Percentiles rank a stretch among this genome's conserved stretches.
Evolutionary conservation across 805 yeast species (phyloP).

Genomic region (Yamadazyma sp.): DNA sequence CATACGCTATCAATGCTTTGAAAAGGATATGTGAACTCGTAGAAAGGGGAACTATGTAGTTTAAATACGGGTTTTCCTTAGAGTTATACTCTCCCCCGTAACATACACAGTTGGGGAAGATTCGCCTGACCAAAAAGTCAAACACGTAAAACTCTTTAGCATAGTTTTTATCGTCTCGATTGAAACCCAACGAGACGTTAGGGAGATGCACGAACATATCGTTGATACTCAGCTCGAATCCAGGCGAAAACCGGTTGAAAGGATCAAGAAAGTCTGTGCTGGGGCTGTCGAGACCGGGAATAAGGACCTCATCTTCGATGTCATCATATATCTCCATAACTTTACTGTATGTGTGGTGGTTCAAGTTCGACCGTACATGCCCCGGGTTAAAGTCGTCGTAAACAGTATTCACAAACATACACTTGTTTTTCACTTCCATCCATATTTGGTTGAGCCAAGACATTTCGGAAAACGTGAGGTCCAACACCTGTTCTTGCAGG

Average conservation of each 20-base stretch:
- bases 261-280: too few species aligned
- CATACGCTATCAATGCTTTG: constrained; percentile 35
- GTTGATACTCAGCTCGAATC: too few species aligned
- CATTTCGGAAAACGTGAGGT: constrained; percentile 14
- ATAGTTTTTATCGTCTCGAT: constrained; percentile 2
- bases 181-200: constrained; percentile 3
- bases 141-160: constrained; percentile 22
- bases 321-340: constrained; percentile 5
- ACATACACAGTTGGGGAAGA: constrained; percentile 42
- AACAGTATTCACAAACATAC: constrained; percentile 20
- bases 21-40: constrained; percentile 29
- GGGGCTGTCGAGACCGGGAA: too few species aligned
- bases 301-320: neutral
- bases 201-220: constrained; percentile 2
- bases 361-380: constrained; percentile 1
- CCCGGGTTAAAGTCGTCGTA: constrained; percentile 17
- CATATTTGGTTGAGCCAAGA: constrained; percentile 11
- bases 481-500: constrained; percentile 8
- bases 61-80: constrained; percentile 34
- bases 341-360: neutral
- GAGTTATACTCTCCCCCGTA: constrained; percentile 19
- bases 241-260: too few species aligned
- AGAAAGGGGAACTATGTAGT: constrained; percentile 39
- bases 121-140: constrained; percentile 31
- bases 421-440: constrained; percentile 9